Evolutionary conservation across 495 filamentous ascomycete species (phyloP), one percentile per base, ranked within the genome.

Genomic region (Mytilinidion resinicola): DNA sequence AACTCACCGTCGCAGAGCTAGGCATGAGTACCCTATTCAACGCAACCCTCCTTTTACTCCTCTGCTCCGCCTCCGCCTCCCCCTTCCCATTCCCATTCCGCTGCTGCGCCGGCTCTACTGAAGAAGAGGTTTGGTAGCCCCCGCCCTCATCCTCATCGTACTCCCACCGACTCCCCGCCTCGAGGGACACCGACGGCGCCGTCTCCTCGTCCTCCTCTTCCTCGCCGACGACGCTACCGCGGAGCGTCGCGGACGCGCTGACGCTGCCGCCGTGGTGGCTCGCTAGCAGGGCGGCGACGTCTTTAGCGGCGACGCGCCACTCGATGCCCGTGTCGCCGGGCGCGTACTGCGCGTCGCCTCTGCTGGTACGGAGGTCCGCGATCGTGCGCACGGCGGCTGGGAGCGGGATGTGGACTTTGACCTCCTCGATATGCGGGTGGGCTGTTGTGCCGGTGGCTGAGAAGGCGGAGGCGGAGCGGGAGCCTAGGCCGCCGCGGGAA

Each of bases 21-120:
- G 93, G 93, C 93, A 99, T 99, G 4, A 96, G 78, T 42, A 82
- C 84, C 64, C 85, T 85, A 68, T 92, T 91, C 66, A 85, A 75
- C 59, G 85, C 82, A 4, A 79, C 69, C 69, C 79, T 84, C 61
- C 74, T 73, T 33, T 71, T 66, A 63, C 81, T 76, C 60, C 73
- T 72, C 61, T 77, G 67, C 15, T 74, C 70, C 5, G 73, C 34
- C 44, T 74, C 70, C 5, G 73, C 34, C 44, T 15, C 43, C 39
- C 38, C 55, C 33, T 37, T 56, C 21, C 25, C 46, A 9, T 49
- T 49, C 17, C 74, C 69, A 50, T 69, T 69, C 61, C 72, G 72
- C 51, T 69, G 69, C 62, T 71, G 76, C 75, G 64, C 77, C 75
- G 0, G 67, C 59, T 10, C 74, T 65, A 57, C 43, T 61, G 48